phyloP scores from a whole-genome alignment of 345 rosid species.

The Eucalyptus cloeziana region DNA sequence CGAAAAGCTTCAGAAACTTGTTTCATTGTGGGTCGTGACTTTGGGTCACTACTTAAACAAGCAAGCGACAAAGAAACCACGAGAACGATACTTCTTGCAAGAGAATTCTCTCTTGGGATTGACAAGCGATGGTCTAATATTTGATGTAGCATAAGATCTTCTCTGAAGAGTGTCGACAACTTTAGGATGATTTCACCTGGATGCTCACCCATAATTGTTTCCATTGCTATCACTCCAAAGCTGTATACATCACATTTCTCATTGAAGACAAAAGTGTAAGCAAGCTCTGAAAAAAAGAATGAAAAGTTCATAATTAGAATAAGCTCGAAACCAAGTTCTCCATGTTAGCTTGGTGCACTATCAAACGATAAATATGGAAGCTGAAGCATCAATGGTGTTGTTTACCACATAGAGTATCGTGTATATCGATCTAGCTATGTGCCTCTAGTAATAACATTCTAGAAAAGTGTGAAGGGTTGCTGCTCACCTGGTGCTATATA shows the following conservation, averaged over 20 bases:
- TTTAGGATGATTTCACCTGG: not conserved
- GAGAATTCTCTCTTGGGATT: not conserved
- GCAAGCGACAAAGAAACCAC: not conserved
- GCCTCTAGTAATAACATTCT: not conserved
- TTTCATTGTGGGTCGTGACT: not conserved
- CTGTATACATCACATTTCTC: not conserved
- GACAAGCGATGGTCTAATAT: not conserved
- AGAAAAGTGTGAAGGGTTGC: not conserved
- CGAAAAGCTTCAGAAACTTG: not conserved
- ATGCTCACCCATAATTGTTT: constrained; percentile 6
- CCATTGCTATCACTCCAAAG: not conserved
- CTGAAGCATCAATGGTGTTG: too few species aligned
- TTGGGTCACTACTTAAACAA: not conserved
- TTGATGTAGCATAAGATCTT: not conserved
- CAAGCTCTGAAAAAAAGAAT: not conserved
- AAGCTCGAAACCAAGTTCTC: too few species aligned
- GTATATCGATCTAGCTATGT: not conserved
- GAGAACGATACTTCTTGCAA: not conserved
- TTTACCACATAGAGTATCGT: too few species aligned
- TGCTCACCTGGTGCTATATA: not conserved
- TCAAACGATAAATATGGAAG: too few species aligned
- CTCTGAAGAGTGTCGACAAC: not conserved
- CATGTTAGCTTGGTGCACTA: too few species aligned
- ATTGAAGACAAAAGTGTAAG: not conserved
- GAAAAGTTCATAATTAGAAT: not conserved